Evolutionary conservation across 2,329 filamentous ascomycete genomes (phyloP), one percentile per base, ranked within the genome.

Genomic region (Cercospora zeae-maydis): DNA sequence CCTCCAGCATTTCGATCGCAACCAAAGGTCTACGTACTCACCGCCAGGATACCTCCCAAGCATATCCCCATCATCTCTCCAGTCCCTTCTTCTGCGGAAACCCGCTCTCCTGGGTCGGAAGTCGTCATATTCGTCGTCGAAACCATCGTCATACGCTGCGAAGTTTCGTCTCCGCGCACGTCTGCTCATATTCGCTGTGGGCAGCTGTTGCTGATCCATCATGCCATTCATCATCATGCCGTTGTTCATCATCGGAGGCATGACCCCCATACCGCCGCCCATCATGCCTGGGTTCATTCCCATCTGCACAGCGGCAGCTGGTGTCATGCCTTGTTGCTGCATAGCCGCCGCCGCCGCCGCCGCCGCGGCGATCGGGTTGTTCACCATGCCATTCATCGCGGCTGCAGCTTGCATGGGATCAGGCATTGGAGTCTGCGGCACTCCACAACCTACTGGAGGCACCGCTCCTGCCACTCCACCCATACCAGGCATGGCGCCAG

Each of bases 111-210:
- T 52, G 3, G 42, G 57, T 9, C 54, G 62, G 7, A 55, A 58
- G n/a, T 64, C 64, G 4, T 64, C 62, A 11, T 59, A 61, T 7
- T 66, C 64, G 11, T 64, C 64, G 13, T 66, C 64, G n/a, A 58
- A 58, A 1, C 58, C 51, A 54, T 56, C 64, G 53, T 63, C 64
- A 8, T 59, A 56, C 24, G 58, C 54, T 11, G 57, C 52, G 6
- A 52, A 62, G 31, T 61, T 61, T n/a, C 61, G 49, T 33, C 64
- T 54, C 39, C 59, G 56, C 24, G 57, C 57, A 33, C 57, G 57
- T 31, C 57, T 52, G 42, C 57, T 51, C 57, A 59, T 59, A 13
- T 37, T 52, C 27, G 21, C 16, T 36, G 57, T 27, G 19, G 39
- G 39, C 27, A 21, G 47, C n/a, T 52, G 47, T 4, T 52, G 47